Percentiles rank a stretch among this genome's conserved stretches.
phyloP scores from a whole-genome alignment of 2,329 filamentous ascomycete species.

The Dryadomyces quercus-mongolicae region DNA sequence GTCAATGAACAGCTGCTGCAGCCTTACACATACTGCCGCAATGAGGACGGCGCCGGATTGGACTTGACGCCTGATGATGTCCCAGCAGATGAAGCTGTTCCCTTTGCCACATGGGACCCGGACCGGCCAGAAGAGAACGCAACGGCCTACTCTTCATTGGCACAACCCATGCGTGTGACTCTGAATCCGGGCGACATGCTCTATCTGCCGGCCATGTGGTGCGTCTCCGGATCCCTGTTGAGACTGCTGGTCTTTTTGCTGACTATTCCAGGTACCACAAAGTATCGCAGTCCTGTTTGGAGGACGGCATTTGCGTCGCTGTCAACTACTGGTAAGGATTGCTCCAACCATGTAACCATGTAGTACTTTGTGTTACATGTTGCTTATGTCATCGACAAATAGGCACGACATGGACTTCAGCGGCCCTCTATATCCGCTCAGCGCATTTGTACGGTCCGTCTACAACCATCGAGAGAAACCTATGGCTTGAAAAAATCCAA shows the following conservation, averaged over 20 bases:
- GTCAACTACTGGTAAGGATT: constrained; percentile 64
- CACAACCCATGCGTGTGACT: constrained; percentile 52
- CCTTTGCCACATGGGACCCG: constrained; percentile 66
- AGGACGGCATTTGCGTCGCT: constrained; percentile 62
- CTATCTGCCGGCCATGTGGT: constrained; percentile 74
- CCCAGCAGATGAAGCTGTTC: constrained; percentile 27
- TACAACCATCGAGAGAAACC: background rate
- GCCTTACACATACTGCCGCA: constrained; percentile 46
- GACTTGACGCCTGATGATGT: constrained; percentile 14
- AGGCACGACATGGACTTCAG: constrained; percentile 74
- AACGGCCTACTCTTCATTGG: constrained; percentile 48
- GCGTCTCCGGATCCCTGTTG: constrained; percentile 14
- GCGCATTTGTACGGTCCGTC: constrained; percentile 38
- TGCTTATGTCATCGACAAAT: background rate
- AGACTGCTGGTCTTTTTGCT: background rate
- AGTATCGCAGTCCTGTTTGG: constrained; percentile 56
- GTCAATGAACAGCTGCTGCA: constrained; percentile 50
- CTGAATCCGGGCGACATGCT: constrained; percentile 66
- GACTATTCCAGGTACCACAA: constrained; percentile 54
- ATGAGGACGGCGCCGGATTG: constrained; percentile 14
- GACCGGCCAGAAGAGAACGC: constrained; percentile 37
- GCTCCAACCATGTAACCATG: background rate
- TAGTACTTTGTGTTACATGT: background rate
- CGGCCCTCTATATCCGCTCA: constrained; percentile 53
- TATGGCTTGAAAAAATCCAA: background rate